Evolutionary conservation across 2,329 filamentous ascomycete species (phyloP), one percentile per base, ranked within the genome.

Genomic region (Helotiales sp.): DNA sequence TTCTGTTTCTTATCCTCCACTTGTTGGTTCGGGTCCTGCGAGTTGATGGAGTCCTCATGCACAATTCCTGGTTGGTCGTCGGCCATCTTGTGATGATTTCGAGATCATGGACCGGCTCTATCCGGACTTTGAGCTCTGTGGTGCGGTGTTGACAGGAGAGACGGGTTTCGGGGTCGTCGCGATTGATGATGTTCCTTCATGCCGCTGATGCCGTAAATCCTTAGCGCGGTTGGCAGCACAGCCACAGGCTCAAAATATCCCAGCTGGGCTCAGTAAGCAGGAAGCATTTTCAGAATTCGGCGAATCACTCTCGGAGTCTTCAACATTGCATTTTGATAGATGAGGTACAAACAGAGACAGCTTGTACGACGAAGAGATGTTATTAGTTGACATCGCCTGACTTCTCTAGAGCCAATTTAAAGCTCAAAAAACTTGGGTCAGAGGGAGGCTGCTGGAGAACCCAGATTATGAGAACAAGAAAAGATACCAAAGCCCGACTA

Each of bases 1-100:
- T 96, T 96, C 75, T 88, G 84, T 80, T 93, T 95, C 77, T 87
- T 95, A 81, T 81, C 70, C 63, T 75, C 71, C 69, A n/a, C 3
- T n/a, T 81, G 79, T 66, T 73, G 72, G 66, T 75, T 73, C 56
- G 78, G 78, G 64, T 85, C 81, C 66, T 81, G 77, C 36, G 81
- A 82, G 59, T 76, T 72, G 66, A 84, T 80, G 48, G 81, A 84
- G 72, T 83, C 81, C 44, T 68, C 66, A 46, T 68, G 69, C 29
- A 59, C 61, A 57, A 69, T 58, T 24, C 52, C 55, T 19, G 64
- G 62, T 64, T 62, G 61, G 61, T 60, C 51, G 51, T 70, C 65
- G 59, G 69, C 58, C 70, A 72, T 72, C 50, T 56, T 67, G 60
- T 52, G 52, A 30, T 6, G 25, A 46, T 59, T 31, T 61, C 47